Base-by-base conservation (phyloP, 176 grass and related monocot species). In the Juncus effusus region DNA sequence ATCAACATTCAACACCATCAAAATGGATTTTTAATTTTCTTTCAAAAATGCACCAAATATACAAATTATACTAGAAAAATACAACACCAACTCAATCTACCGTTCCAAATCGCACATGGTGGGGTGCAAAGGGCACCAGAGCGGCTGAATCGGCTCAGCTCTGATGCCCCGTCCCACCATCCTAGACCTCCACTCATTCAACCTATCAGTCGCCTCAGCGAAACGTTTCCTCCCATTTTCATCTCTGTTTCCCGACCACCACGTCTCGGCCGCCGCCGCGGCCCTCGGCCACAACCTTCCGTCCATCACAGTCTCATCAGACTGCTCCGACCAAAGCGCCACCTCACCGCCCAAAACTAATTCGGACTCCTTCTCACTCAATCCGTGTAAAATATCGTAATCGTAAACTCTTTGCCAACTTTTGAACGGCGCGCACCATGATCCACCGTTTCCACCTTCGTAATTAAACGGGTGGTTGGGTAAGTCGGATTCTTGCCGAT, bases 391-490 rank as follows among this genome's bases (percentile, higher is more conserved):
- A 80, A 96, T 89, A 82, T 96, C 93, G 71, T 91, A 96, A 82
- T 91, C 88, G 70, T 96, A 96, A 11, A 96, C 64, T 78, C 93
- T 85, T 70, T 96, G 93, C 93, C 93, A 96, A 10, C 84, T 79
- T 74, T 91, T 96, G 88, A 83, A 91, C 0, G 93, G 93, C 45
- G 88, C 88, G 78, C 93, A 96, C 93, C 93, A 96, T 1, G 85
- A 91, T 55, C 93, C 93, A 28, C 93, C 93, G 59, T 77, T 80
- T 41, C 88, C 93, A 4, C 93, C 93, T 0, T 79, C 81, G 77
- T 91, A 82, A 78, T 96, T 96, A 81, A 91, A 96, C 15, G 87
- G 93, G 50, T 41, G 1, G 0, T 83, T 75, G 6, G 84, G 82
- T 8, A 55, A 51, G 69, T 96, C 93, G 39, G 70, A 76, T 50